These are phyloP conservation scores for Hymenoscyphus infarciens DNA, from an alignment of 2,329 filamentous ascomycete species.

Conservation along the genomic window DNA sequence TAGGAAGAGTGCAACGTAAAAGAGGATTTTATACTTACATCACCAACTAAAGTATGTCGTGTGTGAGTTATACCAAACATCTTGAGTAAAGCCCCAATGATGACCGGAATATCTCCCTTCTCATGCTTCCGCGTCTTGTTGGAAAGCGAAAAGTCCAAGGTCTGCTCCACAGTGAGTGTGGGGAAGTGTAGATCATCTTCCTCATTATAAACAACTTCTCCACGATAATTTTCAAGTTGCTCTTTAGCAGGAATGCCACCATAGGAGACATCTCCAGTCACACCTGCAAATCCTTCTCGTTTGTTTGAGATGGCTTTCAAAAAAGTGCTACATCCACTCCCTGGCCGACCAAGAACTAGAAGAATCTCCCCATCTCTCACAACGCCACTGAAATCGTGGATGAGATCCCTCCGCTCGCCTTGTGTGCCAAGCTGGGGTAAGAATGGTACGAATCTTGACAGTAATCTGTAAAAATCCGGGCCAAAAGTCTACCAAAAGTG, in stretches of 20 bases:
- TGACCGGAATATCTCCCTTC: slow-evolving; percentile 60
- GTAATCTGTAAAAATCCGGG: slow-evolving; percentile 67
- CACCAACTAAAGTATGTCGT: slow-evolving; percentile 70
- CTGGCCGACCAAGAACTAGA: slow-evolving; percentile 68
- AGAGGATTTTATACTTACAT: slow-evolving; percentile 37
- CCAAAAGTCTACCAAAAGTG: slow-evolving; percentile 58
- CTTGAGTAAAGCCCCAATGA: slow-evolving; percentile 66
- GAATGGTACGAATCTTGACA: slow-evolving; percentile 38
- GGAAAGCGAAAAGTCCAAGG: slow-evolving; percentile 68
- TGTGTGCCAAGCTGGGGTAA: slow-evolving; percentile 27
- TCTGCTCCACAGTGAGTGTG: slow-evolving; percentile 72
- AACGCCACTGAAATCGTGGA: slow-evolving; percentile 65
- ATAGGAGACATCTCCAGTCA: slow-evolving; percentile 68
- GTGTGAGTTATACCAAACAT: slow-evolving; percentile 80
- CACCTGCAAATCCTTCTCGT: slow-evolving; percentile 58
- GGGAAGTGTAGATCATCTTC: slow-evolving; percentile 77
- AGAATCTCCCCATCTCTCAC: slow-evolving; percentile 70
- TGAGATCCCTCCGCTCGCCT: slow-evolving; percentile 41
- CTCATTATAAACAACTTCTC: slow-evolving; percentile 74
- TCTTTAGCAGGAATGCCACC: slow-evolving; percentile 66
- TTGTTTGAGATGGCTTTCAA: slow-evolving; percentile 73
- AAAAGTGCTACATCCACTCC: slow-evolving; percentile 73
- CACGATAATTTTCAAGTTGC: slow-evolving; percentile 62
- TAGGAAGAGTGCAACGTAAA: slow-evolving; percentile 37
- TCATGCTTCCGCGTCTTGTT: slow-evolving; percentile 71